Conservation (phyloP, 495 filamentous ascomycete species). For the Aspergillus bertholletiae region DNA sequence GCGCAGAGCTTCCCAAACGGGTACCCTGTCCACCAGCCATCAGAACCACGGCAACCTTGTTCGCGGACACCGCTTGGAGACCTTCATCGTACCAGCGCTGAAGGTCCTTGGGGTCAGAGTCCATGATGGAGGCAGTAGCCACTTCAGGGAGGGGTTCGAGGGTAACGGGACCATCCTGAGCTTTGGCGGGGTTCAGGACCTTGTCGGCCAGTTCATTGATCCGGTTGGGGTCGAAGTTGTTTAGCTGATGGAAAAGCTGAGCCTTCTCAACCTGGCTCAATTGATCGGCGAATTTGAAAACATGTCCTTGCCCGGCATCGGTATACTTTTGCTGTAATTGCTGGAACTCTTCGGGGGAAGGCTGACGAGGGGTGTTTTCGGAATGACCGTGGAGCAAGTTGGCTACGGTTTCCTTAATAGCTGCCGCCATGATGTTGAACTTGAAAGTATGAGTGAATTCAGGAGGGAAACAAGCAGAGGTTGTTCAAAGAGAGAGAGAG, state of each 20-base stretch:
- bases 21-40: constrained; percentile 98
- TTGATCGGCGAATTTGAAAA: constrained; percentile 86
- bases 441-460: constrained; percentile 6
- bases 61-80: constrained; percentile 77
- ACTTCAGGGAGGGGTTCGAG: constrained; percentile 90
- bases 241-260: constrained; percentile 75
- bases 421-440: constrained; percentile 35
- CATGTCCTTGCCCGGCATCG: constrained; percentile 78
- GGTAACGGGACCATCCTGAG: constrained; percentile 42
- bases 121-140: constrained; percentile 85
- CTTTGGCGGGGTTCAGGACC: constrained; percentile 72
- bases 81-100: constrained; percentile 83
- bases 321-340: constrained; percentile 74
- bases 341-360: constrained; percentile 67
- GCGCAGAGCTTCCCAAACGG: constrained; percentile 86
- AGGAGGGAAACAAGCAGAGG: constrained; percentile 3
- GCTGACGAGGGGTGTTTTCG: constrained; percentile 55
- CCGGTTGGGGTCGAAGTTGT: constrained; percentile 71
- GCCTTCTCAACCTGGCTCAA: constrained; percentile 70
- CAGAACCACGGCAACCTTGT: constrained; percentile 91
- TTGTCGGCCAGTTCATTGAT: constrained; percentile 81
- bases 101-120: constrained; percentile 77
- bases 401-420: constrained; percentile 50
- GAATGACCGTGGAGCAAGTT: constrained; percentile 51
- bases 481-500: too few species aligned